Conservation (phyloP, 257 asterid species). For the Nyctanthes arbortristis region DNA sequence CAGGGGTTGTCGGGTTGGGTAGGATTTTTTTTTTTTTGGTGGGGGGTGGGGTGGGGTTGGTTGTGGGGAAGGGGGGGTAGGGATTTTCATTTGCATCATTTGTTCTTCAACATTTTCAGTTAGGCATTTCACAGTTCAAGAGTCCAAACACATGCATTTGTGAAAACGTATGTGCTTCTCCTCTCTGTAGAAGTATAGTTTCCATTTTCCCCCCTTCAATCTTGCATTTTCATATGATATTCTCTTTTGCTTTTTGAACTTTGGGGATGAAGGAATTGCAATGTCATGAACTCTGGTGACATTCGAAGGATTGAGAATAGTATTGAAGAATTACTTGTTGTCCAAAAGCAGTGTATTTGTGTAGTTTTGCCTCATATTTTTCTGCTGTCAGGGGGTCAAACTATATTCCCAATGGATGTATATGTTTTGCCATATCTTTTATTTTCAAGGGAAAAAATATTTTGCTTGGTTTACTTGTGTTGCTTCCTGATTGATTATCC, state of each 20-base stretch:
- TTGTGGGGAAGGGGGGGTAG: slow-evolving; percentile 29
- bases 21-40: slow-evolving; percentile 17
- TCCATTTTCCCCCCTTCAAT: slow-evolving; percentile 13
- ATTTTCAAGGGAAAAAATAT: slow-evolving; percentile 1
- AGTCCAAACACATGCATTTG: slow-evolving; percentile 29
- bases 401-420: slow-evolving; percentile 8
- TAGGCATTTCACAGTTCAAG: slow-evolving; percentile 22
- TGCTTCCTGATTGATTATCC: not conserved
- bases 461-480: not conserved
- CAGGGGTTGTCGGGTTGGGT: not conserved
- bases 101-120: slow-evolving; percentile 13
- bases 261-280: slow-evolving; percentile 21
- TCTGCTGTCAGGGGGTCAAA: slow-evolving; percentile 13
- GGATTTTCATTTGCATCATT: slow-evolving; percentile 41
- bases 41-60: slow-evolving; percentile 30
- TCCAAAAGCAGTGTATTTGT: slow-evolving; percentile 40
- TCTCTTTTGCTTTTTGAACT: slow-evolving; percentile 23
- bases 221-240: slow-evolving; percentile 34
- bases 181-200: slow-evolving; percentile 25
- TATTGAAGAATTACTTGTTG: slow-evolving; percentile 28
- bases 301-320: slow-evolving; percentile 27
- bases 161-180: slow-evolving; percentile 22
- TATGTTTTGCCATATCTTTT: not conserved
- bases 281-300: slow-evolving; percentile 43
- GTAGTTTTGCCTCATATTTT: slow-evolving; percentile 27